Evolutionary conservation across 2,329 filamentous ascomycete species (phyloP), one percentile per base, ranked within the genome.

Genomic region (Epicoccum nigrum): DNA sequence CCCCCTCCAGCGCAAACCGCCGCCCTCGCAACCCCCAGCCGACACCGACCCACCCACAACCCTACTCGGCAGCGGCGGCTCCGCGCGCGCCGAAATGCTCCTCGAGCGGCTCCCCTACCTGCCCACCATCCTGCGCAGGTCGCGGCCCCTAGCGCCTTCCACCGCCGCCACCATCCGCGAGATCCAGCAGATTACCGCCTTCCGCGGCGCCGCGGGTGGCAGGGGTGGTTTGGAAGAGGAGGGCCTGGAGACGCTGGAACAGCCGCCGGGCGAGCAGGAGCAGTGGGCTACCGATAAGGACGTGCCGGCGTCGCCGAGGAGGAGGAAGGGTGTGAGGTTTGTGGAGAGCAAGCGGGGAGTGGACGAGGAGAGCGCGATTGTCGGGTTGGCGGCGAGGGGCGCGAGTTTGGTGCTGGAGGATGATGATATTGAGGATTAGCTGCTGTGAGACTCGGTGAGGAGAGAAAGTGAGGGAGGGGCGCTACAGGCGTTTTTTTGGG

Each of bases 41-140:
- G 47, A 58, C 13, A 60, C 67, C 17, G 59, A 65, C 2, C 34
- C 55, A 8, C 42, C 51, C 12, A 45, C 56, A 1, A 38, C 64
- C 1, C 76, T 86, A 13, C 83, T 84, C 0, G 79, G 87, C 1
- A 86, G 87, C 34, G 86, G 79, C 55, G 66, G 68, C 17, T 84
- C 86, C 3, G 85, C 87, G 4, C 86, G 86, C 28, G 81, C 81
- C 33, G 90, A 93, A 70, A 81, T 94, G 77, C 74, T 97, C 0
- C 82, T 97, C 19, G 90, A 97, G 59, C 86, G 91, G 7, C 80
- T 99, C 0, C 94, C 94, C 0, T 97, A 96, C 71, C 85, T 94
- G 79, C 81, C 86, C 1, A 81, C 84, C 42, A 89, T 97, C 31
- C 54, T 77, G 3, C 65, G 64, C 16, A 64, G 64, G 19, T 51